Conservation (phyloP, 164 flowering plant genomes). For the Houttuynia cordata region DNA sequence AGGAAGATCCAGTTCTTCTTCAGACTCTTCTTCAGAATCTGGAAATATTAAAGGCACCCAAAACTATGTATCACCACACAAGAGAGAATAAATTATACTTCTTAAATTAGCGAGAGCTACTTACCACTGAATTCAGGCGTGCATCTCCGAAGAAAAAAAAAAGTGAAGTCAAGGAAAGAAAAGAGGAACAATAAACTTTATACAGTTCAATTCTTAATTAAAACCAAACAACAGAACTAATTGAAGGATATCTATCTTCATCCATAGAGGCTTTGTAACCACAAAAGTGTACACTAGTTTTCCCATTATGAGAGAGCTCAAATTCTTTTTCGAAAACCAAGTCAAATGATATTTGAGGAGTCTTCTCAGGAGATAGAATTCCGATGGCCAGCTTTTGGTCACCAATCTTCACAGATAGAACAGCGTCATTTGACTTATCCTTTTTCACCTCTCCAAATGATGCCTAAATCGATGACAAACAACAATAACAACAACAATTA, state of each 20-base stretch:
- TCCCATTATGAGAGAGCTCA: constrained; percentile 79
- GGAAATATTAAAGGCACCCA: background rate
- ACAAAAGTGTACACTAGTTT: constrained; percentile 50
- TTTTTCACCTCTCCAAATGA: constrained; percentile 59
- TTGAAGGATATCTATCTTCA: constrained; percentile 34
- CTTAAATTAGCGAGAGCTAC: background rate
- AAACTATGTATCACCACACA: background rate
- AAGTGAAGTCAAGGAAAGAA: background rate
- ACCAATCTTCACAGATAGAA: constrained; percentile 33
- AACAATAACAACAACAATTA: background rate
- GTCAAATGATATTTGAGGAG: constrained; percentile 44
- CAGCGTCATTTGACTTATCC: constrained; percentile 30
- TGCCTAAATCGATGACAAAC: constrained; percentile 26
- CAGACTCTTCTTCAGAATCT: constrained; percentile 20
- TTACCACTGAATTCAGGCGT: background rate
- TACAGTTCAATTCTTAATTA: background rate
- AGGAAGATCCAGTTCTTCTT: constrained; percentile 25
- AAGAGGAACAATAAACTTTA: background rate
- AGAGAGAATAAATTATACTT: too few relatives aligned
- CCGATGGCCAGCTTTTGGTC: constrained; percentile 50
- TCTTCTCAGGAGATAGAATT: constrained; percentile 34
- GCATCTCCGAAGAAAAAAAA: background rate
- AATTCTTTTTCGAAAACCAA: constrained; percentile 64
- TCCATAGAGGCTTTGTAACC: constrained; percentile 31
- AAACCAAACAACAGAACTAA: background rate